Evolutionary conservation across 805 yeast species (phyloP).

Genomic region (Lipomyces sp.): DNA sequence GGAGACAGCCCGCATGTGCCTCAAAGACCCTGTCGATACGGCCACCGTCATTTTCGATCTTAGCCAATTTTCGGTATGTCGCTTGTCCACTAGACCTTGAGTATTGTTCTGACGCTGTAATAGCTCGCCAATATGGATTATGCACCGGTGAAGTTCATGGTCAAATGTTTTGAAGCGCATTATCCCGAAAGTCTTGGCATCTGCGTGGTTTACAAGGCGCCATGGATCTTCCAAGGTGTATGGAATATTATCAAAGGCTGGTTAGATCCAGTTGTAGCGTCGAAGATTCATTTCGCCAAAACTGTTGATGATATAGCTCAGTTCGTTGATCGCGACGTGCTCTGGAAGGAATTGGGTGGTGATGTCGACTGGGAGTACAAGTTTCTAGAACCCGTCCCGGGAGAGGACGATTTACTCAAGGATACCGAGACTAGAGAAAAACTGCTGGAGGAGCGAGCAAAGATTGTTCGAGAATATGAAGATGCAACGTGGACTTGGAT

Average conservation of each 20-base stretch:
- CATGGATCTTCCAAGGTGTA: conserved; percentile 93
- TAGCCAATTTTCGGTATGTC: conserved; percentile 68
- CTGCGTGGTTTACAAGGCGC: conserved; percentile 87
- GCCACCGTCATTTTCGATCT: conserved; percentile 87
- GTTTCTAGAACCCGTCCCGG: conserved; percentile 64
- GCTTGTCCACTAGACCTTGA: no score
- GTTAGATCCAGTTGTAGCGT: conserved; percentile 96
- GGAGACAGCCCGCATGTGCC: conserved; percentile 78
- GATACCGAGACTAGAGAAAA: conserved; percentile 54
- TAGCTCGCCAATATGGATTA: conserved; percentile 87
- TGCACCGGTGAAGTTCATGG: conserved; percentile 84
- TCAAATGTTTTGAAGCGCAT: conserved; percentile 90
- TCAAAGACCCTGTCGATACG: conserved; percentile 76
- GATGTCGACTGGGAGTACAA: conserved; percentile 60
- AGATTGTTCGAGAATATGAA: conserved; percentile 59
- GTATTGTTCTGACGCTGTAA: neutral
- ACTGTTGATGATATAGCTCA: conserved; percentile 66
- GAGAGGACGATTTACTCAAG: conserved; percentile 56
- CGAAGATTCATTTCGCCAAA: conserved; percentile 85
- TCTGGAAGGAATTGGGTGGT: conserved; percentile 82
- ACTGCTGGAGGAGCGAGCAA: conserved; percentile 58
- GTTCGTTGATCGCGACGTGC: conserved; percentile 60
- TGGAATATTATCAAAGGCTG: conserved; percentile 93
- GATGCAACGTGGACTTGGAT: conserved; percentile 79
- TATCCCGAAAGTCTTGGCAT: conserved; percentile 93